Base-by-base conservation (phyloP, 2,329 filamentous ascomycete genomes). In the Pyrenophora tritici-repentis region DNA sequence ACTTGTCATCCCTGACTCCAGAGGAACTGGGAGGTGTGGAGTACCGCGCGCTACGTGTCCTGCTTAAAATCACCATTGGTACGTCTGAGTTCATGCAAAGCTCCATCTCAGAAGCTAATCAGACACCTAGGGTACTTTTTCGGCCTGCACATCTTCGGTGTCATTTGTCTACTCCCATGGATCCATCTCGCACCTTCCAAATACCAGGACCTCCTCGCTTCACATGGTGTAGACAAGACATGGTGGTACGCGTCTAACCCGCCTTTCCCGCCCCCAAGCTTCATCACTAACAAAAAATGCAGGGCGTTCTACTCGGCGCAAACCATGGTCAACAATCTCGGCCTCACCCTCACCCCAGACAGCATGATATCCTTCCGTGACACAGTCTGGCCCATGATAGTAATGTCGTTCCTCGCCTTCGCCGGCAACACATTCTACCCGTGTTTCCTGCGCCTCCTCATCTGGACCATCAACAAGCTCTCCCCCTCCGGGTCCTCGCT, bases 21-120 rank as follows among this genome's bases (percentile, higher is more conserved):
- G 92, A 99, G 69, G 94, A 99, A 72, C 78, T 99, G 3, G 94
- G 94, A 7, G 94, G 94, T 16, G 96, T 99, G 56, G 94, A 99
- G 73, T 99, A 99, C 67, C 87, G 94, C 5, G 90, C 93, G 0
- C 73, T 99, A 51, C 94, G 96, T 71, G 90, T 91, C 2, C 76
- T 99, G 42, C 89, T 90, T 1, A 71, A 90, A 24, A 85, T 97
- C 18, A 78, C 97, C n/a, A 80, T 89, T 3, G 70, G 68, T 8
- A 97, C 97, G 64, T 43, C n/a, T 16, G 1, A 2, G 16, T 16
- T n/a, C 12, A 9, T 16, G 12, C n/a, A 4, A 3, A 9, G 10
- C 12, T n/a, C 2, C 82, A 1, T 56, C 10, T 68, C 66, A 1
- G 18, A 8, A 13, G 2, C 42, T 40, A 10, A 24, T 5, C 1